Evolutionary conservation across 305 asterid genomes (phyloP).

Genomic region (Fraxinus baroniana): DNA sequence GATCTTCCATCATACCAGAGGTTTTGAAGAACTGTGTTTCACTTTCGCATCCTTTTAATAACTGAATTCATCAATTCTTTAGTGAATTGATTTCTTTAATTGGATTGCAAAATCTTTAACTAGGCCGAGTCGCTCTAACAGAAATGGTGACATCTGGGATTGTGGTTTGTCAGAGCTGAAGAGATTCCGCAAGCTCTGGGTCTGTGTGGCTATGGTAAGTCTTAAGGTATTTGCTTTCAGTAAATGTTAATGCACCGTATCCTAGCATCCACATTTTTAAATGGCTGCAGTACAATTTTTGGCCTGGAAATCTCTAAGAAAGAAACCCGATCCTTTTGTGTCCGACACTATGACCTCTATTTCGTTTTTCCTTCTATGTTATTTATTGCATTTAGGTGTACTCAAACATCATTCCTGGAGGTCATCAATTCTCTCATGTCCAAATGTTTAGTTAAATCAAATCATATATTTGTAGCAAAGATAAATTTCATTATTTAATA

Average conservation of each 20-base stretch:
- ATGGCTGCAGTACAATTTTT: conserved; percentile 12
- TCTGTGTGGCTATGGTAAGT: conserved; percentile 65
- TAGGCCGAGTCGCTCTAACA: conserved; percentile 40
- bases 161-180: conserved; percentile 54
- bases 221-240: conserved; percentile 13
- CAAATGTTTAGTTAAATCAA: conserved; percentile 9
- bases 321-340: conserved; percentile 5
- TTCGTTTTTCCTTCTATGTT: conserved; percentile 10
- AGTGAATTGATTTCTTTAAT: conserved; percentile 24
- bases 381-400: not conserved
- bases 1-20: conserved; percentile 55
- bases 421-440: conserved; percentile 1
- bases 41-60: not conserved
- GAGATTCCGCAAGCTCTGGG: conserved; percentile 62
- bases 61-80: conserved; percentile 3
- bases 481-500: conserved; percentile 25
- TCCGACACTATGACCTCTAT: conserved; percentile 4
- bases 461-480: conserved; percentile 5
- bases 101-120: conserved; percentile 26
- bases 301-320: conserved; percentile 17
- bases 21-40: conserved; percentile 28
- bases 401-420: not conserved
- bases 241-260: conserved; percentile 10
- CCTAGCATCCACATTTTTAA: conserved; percentile 7
- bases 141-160: conserved; percentile 35